phyloP scores from a whole-genome alignment of 2,329 filamentous ascomycete species.

The Cordyceps tenuipes region DNA sequence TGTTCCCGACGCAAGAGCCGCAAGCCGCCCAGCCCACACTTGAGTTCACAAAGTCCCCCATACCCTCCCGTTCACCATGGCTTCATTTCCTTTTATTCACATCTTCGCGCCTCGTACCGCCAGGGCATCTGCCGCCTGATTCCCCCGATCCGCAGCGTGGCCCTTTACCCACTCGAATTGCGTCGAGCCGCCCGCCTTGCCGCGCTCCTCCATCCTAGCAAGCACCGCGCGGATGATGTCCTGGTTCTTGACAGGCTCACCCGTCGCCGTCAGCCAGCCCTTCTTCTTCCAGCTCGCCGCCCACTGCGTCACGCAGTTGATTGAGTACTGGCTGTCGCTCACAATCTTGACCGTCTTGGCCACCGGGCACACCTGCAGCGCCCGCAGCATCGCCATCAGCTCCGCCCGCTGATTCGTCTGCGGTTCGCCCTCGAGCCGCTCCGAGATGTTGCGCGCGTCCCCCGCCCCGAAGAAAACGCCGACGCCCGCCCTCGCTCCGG shows the following conservation, averaged over 20 bases:
- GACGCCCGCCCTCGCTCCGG: slow-evolving; percentile 48
- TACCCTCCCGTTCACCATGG: background rate
- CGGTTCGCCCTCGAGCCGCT: slow-evolving; percentile 60
- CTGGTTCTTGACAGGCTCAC: slow-evolving; percentile 72
- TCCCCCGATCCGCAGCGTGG: slow-evolving; percentile 64
- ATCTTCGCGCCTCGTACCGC: slow-evolving; percentile 47
- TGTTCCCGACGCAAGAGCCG: background rate
- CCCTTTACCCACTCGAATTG: slow-evolving; percentile 86
- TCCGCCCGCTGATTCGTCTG: slow-evolving; percentile 98
- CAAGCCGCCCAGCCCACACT: background rate
- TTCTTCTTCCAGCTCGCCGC: slow-evolving; percentile 66
- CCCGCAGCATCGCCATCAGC: slow-evolving; percentile 76
- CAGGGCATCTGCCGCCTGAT: slow-evolving; percentile 70
- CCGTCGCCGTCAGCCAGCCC: slow-evolving; percentile 65
- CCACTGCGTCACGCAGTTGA: slow-evolving; percentile 84
- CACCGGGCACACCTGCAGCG: slow-evolving; percentile 64
- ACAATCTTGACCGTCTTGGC: slow-evolving; percentile 65
- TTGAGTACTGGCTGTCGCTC: slow-evolving; percentile 86
- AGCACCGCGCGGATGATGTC: slow-evolving; percentile 73
- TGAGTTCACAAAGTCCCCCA: background rate
- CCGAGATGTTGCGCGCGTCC: slow-evolving; percentile 60
- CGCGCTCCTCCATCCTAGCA: slow-evolving; percentile 60
- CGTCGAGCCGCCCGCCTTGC: slow-evolving; percentile 51
- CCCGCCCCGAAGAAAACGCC: slow-evolving; percentile 54
- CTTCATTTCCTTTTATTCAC: slow-evolving; percentile 1